Evolutionary conservation across 1,284 basidiomycete genomes (phyloP).

Genomic region (Cryptococcus hybrid): DNA sequence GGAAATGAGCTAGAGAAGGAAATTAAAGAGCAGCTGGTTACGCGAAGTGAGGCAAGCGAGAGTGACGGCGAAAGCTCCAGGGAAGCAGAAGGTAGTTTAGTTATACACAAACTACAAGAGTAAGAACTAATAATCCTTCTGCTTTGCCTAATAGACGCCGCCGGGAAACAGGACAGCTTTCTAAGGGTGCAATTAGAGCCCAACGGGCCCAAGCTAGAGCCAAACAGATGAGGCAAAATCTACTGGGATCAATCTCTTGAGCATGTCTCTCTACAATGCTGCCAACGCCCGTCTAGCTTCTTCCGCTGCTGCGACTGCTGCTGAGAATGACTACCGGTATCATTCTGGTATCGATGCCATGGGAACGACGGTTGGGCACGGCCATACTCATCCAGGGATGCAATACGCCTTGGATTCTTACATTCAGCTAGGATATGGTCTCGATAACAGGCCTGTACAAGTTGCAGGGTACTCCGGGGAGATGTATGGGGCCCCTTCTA

Average conservation of each 20-base stretch:
- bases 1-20: constrained; percentile 38
- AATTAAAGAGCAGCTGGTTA: constrained; percentile 37
- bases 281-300: constrained; percentile 10
- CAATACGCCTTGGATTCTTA: constrained; percentile 21
- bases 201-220: constrained; percentile 39
- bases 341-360: constrained; percentile 8
- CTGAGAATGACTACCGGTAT: constrained; percentile 5
- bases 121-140: background rate
- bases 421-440: constrained; percentile 26
- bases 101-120: background rate
- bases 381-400: constrained; percentile 5
- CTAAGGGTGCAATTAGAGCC: constrained; percentile 44
- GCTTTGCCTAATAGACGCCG: constrained; percentile 19
- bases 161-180: constrained; percentile 39
- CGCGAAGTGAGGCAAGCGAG: constrained; percentile 18
- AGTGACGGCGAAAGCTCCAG: constrained; percentile 18
- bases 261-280: constrained; percentile 32
- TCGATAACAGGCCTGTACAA: constrained; percentile 20
- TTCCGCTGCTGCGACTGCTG: background rate
- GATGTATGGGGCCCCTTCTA: background rate
- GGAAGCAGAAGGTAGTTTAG: constrained; percentile 11
- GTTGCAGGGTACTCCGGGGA: background rate
- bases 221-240: constrained; percentile 38
- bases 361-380: background rate
- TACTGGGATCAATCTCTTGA: constrained; percentile 39